Base-by-base conservation (phyloP, 345 rosid genomes). In the Gossypium longicalyx region DNA sequence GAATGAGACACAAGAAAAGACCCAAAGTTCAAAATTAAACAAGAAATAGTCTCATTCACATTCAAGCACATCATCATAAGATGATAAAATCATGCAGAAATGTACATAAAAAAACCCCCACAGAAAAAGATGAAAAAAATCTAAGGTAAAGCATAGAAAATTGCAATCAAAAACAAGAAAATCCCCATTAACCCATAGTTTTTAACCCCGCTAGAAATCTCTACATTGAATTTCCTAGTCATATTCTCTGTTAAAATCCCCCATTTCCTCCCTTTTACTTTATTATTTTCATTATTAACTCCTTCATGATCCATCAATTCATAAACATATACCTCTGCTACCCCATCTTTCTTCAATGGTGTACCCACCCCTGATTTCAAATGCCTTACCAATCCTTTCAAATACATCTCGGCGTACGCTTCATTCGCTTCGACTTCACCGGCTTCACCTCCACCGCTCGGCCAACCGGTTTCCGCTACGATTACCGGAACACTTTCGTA, bases 381-480 rank as follows among this genome's bases (percentile, higher is more conserved):
- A 67, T 90, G 98, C n/a, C n/a, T 67, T 5, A 87, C 16, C 76
- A 94, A 72, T 3, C 92, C 97, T 62, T 81, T 90, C 76, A 90
- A 67, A 79, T 80, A 94, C 90, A 91, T 86, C 69, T 87, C 91
- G 4, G 83, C 92, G 20, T 86, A 89, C 15, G 67, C 63, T 73
- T 77, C 78, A 1, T 87, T 89, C 6, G 98, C 98, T 15, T 94
- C 97, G 7, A 87, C 85, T 82, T 94, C 98, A 9, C 78, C 60
- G 0, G 71, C 72, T 13, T 89, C 94, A 0, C 76, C 77, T 12
- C 90, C 89, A 0, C 91, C 83, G 82, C 92, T 87, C 41, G 98
- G 97, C 97, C 98, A 94, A 1, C 98, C 98, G 0, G 97, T 94
- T 80, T 94, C 95, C 7, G 97, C 89, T 67, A 94, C 95, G 0